Conservation (phyloP, 306 rosid genomes). For the Hylodesmum podocarpum region DNA sequence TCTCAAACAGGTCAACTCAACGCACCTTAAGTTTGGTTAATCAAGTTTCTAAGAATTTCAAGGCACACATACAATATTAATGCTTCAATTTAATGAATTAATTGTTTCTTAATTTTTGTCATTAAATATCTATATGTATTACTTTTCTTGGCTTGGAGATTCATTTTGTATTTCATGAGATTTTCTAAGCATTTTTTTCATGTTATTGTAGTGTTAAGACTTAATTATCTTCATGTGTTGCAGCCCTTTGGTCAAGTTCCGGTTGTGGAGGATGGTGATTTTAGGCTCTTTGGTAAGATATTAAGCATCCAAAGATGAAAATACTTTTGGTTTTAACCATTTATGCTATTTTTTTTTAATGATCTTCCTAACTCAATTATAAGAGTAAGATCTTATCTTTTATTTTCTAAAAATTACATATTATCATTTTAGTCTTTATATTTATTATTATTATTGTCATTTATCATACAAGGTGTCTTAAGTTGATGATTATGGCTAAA, state of each 20-base stretch:
- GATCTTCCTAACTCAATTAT: too few species aligned
- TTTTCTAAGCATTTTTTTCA: neutral
- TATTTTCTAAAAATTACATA: too few species aligned
- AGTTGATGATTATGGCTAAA: too few species aligned
- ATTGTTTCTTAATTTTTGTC: neutral
- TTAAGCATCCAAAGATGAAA: neutral
- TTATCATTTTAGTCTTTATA: too few species aligned
- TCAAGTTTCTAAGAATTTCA: neutral
- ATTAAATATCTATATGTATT: neutral
- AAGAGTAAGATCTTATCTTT: too few species aligned
- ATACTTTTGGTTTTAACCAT: neutral
- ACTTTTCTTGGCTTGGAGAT: neutral
- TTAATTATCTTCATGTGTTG: too few species aligned
- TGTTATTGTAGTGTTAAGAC: too few species aligned
- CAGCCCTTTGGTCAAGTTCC: slow-evolving; percentile 93
- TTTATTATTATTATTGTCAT: too few species aligned
- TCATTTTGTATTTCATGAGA: neutral
- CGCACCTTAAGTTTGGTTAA: neutral
- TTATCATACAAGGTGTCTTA: too few species aligned
- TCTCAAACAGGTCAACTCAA: slow-evolving; percentile 46
- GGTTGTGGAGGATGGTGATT: slow-evolving; percentile 58
- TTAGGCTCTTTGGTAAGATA: slow-evolving; percentile 69
- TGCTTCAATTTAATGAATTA: neutral
- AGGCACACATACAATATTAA: neutral
- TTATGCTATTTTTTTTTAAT: neutral